Evolutionary conservation across 371 early-diverging fungal genomes (phyloP), one percentile per base, ranked within the genome.

Genomic region (Mucor piriformis): DNA sequence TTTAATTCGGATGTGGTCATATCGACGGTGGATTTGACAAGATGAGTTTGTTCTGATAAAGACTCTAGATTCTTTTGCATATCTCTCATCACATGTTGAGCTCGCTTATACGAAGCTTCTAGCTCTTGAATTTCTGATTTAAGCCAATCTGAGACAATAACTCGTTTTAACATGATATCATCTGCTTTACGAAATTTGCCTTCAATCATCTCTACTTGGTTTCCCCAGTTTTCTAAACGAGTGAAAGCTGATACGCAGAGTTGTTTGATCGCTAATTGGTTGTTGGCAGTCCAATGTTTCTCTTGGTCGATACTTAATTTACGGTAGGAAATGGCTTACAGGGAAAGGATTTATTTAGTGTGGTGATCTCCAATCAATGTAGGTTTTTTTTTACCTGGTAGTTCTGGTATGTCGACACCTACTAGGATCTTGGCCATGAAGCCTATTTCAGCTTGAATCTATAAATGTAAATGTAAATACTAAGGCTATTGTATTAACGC

Each of bases 121-220:
- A 78, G 34, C 23, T 70, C 67, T 13, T 66, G 34, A 0, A 69
- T 62, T 21, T 78, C 78, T 2, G 54, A 34, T 12, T 70, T 63
- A 15, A 73, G 59, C 71, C 73, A 78, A 15, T 63, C 60, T 0
- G 60, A 50, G 12, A 72, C 54, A 29, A 69, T 29, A 4, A 54
- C 47, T 15, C 50, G 57, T 47, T 56, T 53, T 1, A 50, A 24
- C 55, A 54, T 46, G 0, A 54, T 43, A 23, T 67, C 67, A 8
- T 57, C 47, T 24, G 62, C 63, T 37, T 50, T 20, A 18, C 59
- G 62, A 29, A 42, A 67, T 25, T 54, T 58, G 0, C 54, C 18
- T 47, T 67, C 58, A 32, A 59, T 62, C n/a, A 57, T 25, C 15
- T 62, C 59, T 6, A 38, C 54, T 38, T 58, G 67, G 12, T 54